Evolutionary conservation across 2,329 filamentous ascomycete species (phyloP).

Genomic region (Nemania abortiva): DNA sequence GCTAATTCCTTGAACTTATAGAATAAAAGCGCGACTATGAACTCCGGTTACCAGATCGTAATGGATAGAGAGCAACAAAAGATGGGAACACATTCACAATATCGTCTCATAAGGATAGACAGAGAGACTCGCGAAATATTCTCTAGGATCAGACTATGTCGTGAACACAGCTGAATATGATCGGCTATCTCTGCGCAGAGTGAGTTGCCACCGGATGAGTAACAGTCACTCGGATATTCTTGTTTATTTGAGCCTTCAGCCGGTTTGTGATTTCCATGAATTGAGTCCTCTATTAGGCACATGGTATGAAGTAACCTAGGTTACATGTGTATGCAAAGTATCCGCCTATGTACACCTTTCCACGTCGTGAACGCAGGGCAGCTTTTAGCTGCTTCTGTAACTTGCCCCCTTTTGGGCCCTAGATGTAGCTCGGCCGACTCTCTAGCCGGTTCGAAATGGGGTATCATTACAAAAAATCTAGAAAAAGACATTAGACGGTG

Average conservation of each 20-base stretch:
- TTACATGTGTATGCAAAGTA: constrained; percentile 28
- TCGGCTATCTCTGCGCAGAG: not conserved
- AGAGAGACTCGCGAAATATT: too few species aligned
- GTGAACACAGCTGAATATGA: not conserved
- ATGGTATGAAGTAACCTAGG: constrained; percentile 18
- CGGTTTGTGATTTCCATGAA: constrained; percentile 23
- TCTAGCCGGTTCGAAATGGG: constrained; percentile 24
- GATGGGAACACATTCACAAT: too few species aligned
- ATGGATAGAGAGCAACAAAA: too few species aligned
- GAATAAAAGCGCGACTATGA: too few species aligned
- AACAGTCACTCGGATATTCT: not conserved
- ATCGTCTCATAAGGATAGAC: too few species aligned
- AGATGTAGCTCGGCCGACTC: constrained; percentile 27
- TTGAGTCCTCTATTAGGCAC: constrained; percentile 21
- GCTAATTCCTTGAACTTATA: too few species aligned
- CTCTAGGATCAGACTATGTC: not conserved
- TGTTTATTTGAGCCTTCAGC: not conserved
- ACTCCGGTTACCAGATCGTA: too few species aligned
- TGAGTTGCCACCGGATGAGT: not conserved
- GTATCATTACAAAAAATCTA: constrained; percentile 31
- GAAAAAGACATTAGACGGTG: constrained; percentile 30
- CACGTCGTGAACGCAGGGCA: constrained; percentile 6
- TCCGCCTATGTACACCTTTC: constrained; percentile 36
- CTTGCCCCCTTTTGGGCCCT: constrained; percentile 17
- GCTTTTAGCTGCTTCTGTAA: constrained; percentile 14